A percentile compares a stretch with the other conserved stretches of the same genome.
phyloP scores from a whole-genome alignment of 2,329 filamentous ascomycete genomes.

The Endoconidiophora polonica region DNA sequence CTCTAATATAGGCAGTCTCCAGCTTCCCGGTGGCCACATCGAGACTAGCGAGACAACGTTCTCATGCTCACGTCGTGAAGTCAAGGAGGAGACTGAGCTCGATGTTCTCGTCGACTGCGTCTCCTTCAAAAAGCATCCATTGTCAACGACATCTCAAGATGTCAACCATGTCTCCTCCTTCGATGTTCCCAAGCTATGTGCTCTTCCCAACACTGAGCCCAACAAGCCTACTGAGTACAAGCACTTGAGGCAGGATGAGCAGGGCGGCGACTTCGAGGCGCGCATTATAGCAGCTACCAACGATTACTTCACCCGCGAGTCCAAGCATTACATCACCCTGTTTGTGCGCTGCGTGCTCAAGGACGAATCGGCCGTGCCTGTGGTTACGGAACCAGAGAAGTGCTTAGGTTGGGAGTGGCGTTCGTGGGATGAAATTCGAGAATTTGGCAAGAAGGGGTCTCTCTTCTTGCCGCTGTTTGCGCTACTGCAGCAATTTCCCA shows the following conservation, averaged over 20 bases:
- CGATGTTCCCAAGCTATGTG: background rate
- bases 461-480: constrained; percentile 5
- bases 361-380: constrained; percentile 30
- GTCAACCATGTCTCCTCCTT: no score
- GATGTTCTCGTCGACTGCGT: constrained; percentile 27
- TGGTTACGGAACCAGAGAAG: constrained; percentile 33
- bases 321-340: constrained; percentile 59
- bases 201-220: background rate
- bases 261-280: constrained; percentile 6
- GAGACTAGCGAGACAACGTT: constrained; percentile 49
- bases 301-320: constrained; percentile 40
- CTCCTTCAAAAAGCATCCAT: background rate
- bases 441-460: constrained; percentile 16
- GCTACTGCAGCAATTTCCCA: constrained; percentile 2
- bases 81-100: constrained; percentile 54
- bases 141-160: no score
- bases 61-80: constrained; percentile 48
- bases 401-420: constrained; percentile 35
- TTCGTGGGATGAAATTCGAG: constrained; percentile 26
- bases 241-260: background rate
- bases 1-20: constrained; percentile 35
- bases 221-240: background rate
- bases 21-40: constrained; percentile 60
- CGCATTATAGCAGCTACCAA: constrained; percentile 48
- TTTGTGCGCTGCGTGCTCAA: constrained; percentile 41